Evolutionary conservation across 129 eudicot genomes (phyloP).

Genomic region (Helianthus annuus): DNA sequence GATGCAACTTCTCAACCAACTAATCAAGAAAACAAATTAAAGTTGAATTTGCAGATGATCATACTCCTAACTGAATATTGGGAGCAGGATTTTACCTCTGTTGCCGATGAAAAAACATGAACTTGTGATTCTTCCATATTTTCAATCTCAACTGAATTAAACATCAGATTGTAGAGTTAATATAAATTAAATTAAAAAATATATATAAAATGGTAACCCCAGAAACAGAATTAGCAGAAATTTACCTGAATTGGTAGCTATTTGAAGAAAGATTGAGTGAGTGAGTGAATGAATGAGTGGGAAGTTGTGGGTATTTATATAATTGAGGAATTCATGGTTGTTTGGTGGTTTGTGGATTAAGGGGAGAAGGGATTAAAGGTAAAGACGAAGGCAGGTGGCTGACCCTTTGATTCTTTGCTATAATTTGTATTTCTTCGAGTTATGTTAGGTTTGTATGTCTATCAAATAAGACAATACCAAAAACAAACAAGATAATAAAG

Average conservation of each 20-base stretch:
- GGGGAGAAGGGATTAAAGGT: conserved; percentile 29
- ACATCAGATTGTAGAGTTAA: background rate
- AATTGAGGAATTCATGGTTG: conserved; percentile 32
- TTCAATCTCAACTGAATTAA: conserved; percentile 4
- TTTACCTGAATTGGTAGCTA: conserved; percentile 38
- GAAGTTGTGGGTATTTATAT: conserved; percentile 27
- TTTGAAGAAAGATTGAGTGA: conserved; percentile 15
- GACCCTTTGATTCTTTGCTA: conserved; percentile 24
- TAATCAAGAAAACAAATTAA: conserved; percentile 15
- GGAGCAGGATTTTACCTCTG: conserved; percentile 43
- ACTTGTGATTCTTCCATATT: conserved; percentile 49
- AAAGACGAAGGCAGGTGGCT: conserved; percentile 47
- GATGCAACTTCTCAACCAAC: conserved; percentile 78
- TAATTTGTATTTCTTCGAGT: conserved; percentile 14
- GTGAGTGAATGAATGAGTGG: background rate
- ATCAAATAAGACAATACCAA: background rate
- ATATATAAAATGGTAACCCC: background rate
- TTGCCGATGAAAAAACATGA: conserved; percentile 63
- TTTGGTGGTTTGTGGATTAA: conserved; percentile 28
- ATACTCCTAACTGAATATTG: background rate
- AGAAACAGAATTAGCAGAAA: background rate
- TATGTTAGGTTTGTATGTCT: background rate
- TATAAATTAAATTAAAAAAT: background rate
- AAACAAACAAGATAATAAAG: background rate
- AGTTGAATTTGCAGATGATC: background rate